phyloP scores from a whole-genome alignment of 805 yeast genomes.

The Yarrowia yakushimensis region DNA sequence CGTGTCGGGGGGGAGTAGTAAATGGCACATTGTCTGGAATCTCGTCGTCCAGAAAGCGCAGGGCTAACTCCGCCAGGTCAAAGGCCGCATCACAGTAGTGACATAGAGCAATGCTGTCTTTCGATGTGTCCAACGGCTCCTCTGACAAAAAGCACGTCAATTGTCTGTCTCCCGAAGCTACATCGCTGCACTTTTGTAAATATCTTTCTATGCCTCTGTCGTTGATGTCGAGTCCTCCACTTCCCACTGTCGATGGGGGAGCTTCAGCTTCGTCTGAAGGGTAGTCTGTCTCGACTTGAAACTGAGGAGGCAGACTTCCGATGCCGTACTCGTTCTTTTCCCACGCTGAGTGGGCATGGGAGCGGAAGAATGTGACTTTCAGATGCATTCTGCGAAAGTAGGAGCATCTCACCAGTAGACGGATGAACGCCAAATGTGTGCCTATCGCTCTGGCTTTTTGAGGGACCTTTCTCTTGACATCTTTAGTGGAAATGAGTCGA shows the following conservation, averaged over 20 bases:
- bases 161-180: neutral
- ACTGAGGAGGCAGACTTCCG: constrained; percentile 23
- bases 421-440: constrained; percentile 33
- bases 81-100: constrained; percentile 5
- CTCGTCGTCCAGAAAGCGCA: neutral
- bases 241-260: neutral
- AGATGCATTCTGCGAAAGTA: constrained; percentile 33
- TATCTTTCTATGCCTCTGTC: constrained; percentile 17
- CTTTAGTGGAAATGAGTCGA: constrained; percentile 48
- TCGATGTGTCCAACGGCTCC: neutral
- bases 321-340: constrained; percentile 32
- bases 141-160: neutral
- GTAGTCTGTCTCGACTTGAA: constrained; percentile 24
- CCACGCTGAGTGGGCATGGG: constrained; percentile 33
- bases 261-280: neutral
- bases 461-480: constrained; percentile 40
- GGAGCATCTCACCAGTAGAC: constrained; percentile 33
- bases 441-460: constrained; percentile 29
- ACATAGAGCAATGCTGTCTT: neutral
- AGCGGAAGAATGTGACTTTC: constrained; percentile 34
- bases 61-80: neutral
- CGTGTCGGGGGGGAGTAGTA: neutral
- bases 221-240: constrained; percentile 28
- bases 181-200: neutral
- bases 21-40: neutral